These are phyloP conservation scores for Monotropa hypopitys DNA, from an alignment of 179 eudicot species.

Conservation along the genomic window DNA sequence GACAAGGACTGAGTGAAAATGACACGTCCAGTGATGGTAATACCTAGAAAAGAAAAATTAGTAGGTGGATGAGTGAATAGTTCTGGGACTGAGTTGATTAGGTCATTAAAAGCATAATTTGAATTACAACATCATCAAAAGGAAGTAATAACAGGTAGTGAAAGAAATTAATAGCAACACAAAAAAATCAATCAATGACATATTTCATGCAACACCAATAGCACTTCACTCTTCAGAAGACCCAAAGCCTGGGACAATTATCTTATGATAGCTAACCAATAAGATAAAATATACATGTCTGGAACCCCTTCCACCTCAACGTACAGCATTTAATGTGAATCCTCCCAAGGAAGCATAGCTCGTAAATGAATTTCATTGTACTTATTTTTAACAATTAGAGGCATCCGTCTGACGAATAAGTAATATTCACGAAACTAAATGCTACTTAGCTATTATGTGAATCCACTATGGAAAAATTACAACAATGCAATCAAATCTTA, in stretches of 20 bases:
- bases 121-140: not conserved
- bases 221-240: slow-evolving; percentile 3
- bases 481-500: not conserved
- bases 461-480: not conserved
- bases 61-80: not conserved
- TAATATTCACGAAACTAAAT: not conserved
- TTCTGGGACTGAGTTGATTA: not conserved
- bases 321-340: not conserved
- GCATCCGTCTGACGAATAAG: not conserved
- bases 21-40: slow-evolving; percentile 79
- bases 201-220: not conserved
- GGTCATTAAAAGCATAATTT: not conserved
- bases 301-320: not conserved
- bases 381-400: not conserved
- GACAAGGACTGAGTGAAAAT: slow-evolving; percentile 55
- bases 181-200: not conserved
- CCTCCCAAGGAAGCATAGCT: not conserved
- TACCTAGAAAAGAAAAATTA: slow-evolving; percentile 35
- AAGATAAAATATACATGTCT: not conserved
- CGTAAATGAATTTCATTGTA: not conserved
- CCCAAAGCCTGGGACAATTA: not conserved
- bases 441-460: not conserved
- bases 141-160: not conserved
- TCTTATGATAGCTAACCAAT: not conserved
- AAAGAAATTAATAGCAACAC: not conserved